These are phyloP conservation scores for Nannochloris sp. DNA, from an alignment of 139 green algal species.

Conservation along the genomic window DNA sequence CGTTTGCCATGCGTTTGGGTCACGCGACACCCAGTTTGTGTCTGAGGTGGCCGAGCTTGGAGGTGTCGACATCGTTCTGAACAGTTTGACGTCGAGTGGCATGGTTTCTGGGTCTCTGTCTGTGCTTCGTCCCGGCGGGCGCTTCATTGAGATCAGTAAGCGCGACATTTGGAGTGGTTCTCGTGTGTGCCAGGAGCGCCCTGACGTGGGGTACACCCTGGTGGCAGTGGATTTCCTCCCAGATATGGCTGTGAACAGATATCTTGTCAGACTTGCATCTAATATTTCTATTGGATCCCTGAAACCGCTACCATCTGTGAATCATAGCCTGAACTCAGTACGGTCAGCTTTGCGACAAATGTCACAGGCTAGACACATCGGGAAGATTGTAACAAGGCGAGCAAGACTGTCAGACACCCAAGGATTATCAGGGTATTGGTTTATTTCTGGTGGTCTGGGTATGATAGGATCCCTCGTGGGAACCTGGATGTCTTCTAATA, in stretches of 20 bases:
- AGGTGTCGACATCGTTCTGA: slow-evolving; percentile 39
- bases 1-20: slow-evolving; percentile 29
- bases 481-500: slow-evolving; percentile 44
- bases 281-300: slow-evolving; percentile 36
- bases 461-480: slow-evolving; percentile 44
- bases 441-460: slow-evolving; percentile 34
- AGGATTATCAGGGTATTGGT: not conserved
- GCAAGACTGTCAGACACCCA: not conserved
- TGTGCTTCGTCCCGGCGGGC: slow-evolving; percentile 37
- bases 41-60: slow-evolving; percentile 31
- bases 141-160: slow-evolving; percentile 75
- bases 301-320: slow-evolving; percentile 34
- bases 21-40: slow-evolving; percentile 55
- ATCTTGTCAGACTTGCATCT: not conserved
- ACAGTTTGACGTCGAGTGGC: slow-evolving; percentile 69
- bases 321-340: slow-evolving; percentile 35
- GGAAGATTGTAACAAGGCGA: slow-evolving; percentile 66
- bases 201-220: slow-evolving; percentile 57
- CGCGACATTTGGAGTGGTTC: slow-evolving; percentile 64
- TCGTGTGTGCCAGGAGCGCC: slow-evolving; percentile 48
- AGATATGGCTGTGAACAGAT: slow-evolving; percentile 3
- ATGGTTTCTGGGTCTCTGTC: slow-evolving; percentile 66
- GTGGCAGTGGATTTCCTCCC: slow-evolving; percentile 81
- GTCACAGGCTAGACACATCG: slow-evolving; percentile 67
- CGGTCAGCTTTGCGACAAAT: slow-evolving; percentile 67